A percentile compares a stretch with the other conserved stretches of the same genome.
These are phyloP conservation scores for Cutaneotrichosporon sp. DNA, from an alignment of 1,284 basidiomycete genomes.

Conservation along the genomic window DNA sequence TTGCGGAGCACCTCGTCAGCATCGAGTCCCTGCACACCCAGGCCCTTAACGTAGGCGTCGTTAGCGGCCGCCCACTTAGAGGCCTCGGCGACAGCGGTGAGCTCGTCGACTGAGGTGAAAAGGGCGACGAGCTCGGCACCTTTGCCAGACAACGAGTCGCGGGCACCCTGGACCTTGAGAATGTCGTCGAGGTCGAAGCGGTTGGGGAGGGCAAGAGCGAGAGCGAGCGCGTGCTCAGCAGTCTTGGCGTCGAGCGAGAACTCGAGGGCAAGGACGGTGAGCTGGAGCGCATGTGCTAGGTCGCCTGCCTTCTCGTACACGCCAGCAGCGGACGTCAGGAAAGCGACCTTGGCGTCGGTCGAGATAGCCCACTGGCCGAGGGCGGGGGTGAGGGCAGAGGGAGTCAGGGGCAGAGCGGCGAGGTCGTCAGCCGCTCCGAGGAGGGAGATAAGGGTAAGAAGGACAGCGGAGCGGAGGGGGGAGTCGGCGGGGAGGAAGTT, in stretches of 20 bases:
- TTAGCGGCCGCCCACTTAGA: constrained; percentile 63
- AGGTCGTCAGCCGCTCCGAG: constrained; percentile 55
- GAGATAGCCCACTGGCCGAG: constrained; percentile 71
- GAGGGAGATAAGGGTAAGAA: constrained; percentile 62
- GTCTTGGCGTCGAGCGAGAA: constrained; percentile 51
- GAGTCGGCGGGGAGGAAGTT: constrained; percentile 71
- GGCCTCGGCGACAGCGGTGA: constrained; percentile 63
- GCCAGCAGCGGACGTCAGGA: constrained; percentile 64
- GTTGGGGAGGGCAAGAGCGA: constrained; percentile 64
- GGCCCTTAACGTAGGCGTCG: constrained; percentile 55
- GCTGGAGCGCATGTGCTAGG: constrained; percentile 51
- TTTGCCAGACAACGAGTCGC: constrained; percentile 31
- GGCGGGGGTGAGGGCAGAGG: constrained; percentile 64
- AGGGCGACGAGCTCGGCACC: constrained; percentile 38
- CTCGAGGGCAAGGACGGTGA: constrained; percentile 51
- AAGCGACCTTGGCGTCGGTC: constrained; percentile 61
- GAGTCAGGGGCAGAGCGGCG: constrained; percentile 61
- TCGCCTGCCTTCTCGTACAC: constrained; percentile 59
- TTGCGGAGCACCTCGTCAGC: constrained; percentile 64
- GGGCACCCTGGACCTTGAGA: constrained; percentile 49
- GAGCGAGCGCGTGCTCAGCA: constrained; percentile 42
- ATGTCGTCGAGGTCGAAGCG: constrained; percentile 78
- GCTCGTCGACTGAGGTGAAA: constrained; percentile 60
- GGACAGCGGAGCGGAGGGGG: constrained; percentile 61
- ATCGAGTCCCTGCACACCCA: constrained; percentile 53